Conservation (phyloP, 257 asterid species). For the Cynanchum wilfordii region DNA sequence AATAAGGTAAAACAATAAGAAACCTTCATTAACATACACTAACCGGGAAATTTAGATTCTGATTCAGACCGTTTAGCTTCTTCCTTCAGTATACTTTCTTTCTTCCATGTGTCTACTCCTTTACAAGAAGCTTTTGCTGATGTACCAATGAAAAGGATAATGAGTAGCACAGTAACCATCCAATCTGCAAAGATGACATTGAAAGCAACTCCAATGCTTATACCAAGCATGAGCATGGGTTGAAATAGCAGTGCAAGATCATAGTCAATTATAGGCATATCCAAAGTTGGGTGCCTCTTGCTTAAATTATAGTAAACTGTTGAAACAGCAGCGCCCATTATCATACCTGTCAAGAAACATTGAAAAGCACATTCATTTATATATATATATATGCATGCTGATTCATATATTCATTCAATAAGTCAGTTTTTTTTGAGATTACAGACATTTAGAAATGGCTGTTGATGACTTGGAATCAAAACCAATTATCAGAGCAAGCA, state of each 20-base stretch:
- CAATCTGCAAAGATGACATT: slow-evolving; percentile 40
- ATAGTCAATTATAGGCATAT: slow-evolving; percentile 37
- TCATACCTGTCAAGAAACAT: slow-evolving; percentile 24
- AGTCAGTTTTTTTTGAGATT: neutral
- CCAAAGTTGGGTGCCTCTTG: slow-evolving; percentile 33
- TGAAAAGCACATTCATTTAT: neutral
- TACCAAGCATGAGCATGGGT: slow-evolving; percentile 42
- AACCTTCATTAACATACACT: neutral
- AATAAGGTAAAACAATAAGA: no score
- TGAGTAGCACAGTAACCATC: slow-evolving; percentile 41
- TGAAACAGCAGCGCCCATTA: slow-evolving; percentile 42
- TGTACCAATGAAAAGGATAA: slow-evolving; percentile 33
- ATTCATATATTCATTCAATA: no score
- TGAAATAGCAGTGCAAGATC: slow-evolving; percentile 34
- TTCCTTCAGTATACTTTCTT: slow-evolving; percentile 34
- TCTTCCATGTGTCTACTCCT: slow-evolving; percentile 41
- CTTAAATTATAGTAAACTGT: slow-evolving; percentile 36
- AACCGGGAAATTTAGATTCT: slow-evolving; percentile 23
- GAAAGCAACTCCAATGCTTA: slow-evolving; percentile 40
- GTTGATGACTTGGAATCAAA: slow-evolving; percentile 39
- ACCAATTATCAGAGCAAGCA: slow-evolving; percentile 33
- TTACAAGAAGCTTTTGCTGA: slow-evolving; percentile 32
- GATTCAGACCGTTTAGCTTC: slow-evolving; percentile 20
- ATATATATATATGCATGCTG: no score
- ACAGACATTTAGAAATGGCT: slow-evolving; percentile 36